These are phyloP conservation scores for Microdochium nivale DNA, from an alignment of 2,329 filamentous ascomycete species.

Conservation along the genomic window DNA sequence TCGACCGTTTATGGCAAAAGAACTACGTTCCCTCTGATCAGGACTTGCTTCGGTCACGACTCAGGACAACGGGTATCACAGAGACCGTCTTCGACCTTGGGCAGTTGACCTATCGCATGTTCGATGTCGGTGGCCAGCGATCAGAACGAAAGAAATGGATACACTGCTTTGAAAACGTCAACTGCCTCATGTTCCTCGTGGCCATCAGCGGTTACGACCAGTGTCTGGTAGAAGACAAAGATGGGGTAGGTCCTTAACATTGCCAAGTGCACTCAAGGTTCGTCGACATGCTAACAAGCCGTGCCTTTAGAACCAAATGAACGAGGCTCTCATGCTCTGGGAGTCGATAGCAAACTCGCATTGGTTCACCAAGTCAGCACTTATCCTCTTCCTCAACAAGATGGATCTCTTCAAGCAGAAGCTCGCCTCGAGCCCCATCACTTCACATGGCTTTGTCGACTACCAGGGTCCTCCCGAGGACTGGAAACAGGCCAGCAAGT, in stretches of 20 bases:
- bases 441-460: conserved; percentile 67
- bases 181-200: conserved; percentile 85
- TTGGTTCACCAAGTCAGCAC: conserved; percentile 75
- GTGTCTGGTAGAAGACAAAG: conserved; percentile 91
- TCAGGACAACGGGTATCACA: conserved; percentile 91
- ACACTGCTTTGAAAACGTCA: conserved; percentile 91
- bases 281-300: conserved; percentile 2
- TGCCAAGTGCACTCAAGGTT: not conserved
- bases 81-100: conserved; percentile 91
- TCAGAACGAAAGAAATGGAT: conserved; percentile 98
- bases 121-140: conserved; percentile 85
- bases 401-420: conserved; percentile 80
- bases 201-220: conserved; percentile 96
- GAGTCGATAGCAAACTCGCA: conserved; percentile 80
- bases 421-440: conserved; percentile 60
- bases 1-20: conserved; percentile 66
- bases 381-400: conserved; percentile 82
- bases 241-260: conserved; percentile 58
- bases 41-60: conserved; percentile 81
- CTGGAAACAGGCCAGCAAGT: conserved; percentile 67
- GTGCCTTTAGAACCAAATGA: conserved; percentile 70
- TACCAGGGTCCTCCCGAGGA: conserved; percentile 65
- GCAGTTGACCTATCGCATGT: conserved; percentile 92
- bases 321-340: conserved; percentile 80
- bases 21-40: conserved; percentile 88